Percentiles rank a stretch among this genome's conserved stretches.
Evolutionary conservation across 352 stramenopile species (phyloP).

Genomic region (Pythium insidiosum): DNA sequence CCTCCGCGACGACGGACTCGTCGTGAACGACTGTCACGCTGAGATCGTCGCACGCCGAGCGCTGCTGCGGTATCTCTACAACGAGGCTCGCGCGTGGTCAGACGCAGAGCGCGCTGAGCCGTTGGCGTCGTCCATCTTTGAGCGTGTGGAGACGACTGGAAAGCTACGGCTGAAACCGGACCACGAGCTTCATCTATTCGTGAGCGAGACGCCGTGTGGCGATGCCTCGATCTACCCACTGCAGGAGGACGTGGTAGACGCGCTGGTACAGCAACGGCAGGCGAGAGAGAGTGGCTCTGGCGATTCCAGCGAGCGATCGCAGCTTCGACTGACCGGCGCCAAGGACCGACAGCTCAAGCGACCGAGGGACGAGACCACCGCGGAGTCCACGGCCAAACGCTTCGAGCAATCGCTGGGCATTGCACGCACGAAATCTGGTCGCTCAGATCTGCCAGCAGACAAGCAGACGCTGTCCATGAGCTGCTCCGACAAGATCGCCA

Average conservation of each 20-base stretch:
- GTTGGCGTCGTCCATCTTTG: constrained; percentile 56
- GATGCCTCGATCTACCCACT: constrained; percentile 91
- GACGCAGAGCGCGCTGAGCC: too few species aligned
- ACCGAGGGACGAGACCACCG: constrained; percentile 1
- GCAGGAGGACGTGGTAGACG: constrained; percentile 59
- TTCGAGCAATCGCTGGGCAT: constrained; percentile 67
- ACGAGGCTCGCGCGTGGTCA: constrained; percentile 46
- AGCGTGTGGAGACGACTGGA: constrained; percentile 14
- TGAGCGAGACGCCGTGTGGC: constrained; percentile 90
- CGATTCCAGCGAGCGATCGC: constrained; percentile 19
- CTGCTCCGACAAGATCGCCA: constrained; percentile 91
- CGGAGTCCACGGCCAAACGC: constrained; percentile 22
- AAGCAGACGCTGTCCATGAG: constrained; percentile 90
- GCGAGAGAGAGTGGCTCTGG: constrained; percentile 6
- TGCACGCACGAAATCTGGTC: constrained; percentile 86
- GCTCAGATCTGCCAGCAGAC: constrained; percentile 83
- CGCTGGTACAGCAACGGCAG: constrained; percentile 36
- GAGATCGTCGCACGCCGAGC: constrained; percentile 86
- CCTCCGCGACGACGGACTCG: constrained; percentile 55
- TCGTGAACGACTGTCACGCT: constrained; percentile 91
- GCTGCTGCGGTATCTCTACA: constrained; percentile 81
- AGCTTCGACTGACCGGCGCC: constrained; percentile 52
- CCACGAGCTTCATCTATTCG: constrained; percentile 85
- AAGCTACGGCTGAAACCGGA: constrained; percentile 43
- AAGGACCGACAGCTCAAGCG: constrained; percentile 34